A percentile compares a stretch with the other conserved stretches of the same genome.
Evolutionary conservation across 164 flowering plant species (phyloP).

Genomic region (Piper longum): DNA sequence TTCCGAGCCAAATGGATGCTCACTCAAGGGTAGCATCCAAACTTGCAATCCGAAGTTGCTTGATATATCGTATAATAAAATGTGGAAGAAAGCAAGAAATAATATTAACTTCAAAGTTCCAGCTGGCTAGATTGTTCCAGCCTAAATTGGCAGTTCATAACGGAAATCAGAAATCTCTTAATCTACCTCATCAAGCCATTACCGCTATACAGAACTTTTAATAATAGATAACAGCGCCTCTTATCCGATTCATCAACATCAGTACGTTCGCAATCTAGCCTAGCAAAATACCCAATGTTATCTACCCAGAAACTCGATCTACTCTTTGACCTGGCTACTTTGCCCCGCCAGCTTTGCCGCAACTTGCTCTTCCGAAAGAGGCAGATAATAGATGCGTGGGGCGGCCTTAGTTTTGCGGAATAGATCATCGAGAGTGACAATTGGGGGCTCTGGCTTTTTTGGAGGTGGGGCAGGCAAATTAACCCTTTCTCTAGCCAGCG

Average conservation of each 20-base stretch:
- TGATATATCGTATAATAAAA: not conserved
- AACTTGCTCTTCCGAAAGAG: slow-evolving; percentile 75
- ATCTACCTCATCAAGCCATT: not conserved
- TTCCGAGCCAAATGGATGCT: too few relatives aligned
- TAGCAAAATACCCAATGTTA: not conserved
- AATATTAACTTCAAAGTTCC: not conserved
- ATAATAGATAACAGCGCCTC: not conserved
- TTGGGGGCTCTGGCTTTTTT: slow-evolving; percentile 53
- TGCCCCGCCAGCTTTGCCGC: slow-evolving; percentile 38
- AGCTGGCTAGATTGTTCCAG: not conserved
- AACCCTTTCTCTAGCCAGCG: slow-evolving; percentile 31
- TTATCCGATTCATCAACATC: not conserved
- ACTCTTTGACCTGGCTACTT: slow-evolving; percentile 27
- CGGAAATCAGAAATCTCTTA: too few relatives aligned
- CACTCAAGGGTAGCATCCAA: too few relatives aligned
- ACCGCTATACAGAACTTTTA: slow-evolving; percentile 1
- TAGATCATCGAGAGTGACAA: slow-evolving; percentile 74
- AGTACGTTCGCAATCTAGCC: not conserved
- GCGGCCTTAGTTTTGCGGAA: slow-evolving; percentile 63
- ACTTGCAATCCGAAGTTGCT: not conserved
- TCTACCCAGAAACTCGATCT: slow-evolving; percentile 1
- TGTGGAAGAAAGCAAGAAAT: not conserved
- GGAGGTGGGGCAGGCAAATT: slow-evolving; percentile 43
- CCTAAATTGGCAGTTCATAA: not conserved
- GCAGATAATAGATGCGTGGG: slow-evolving; percentile 80